Conservation (phyloP, 441 rosid species). For the Geranium incanum region DNA sequence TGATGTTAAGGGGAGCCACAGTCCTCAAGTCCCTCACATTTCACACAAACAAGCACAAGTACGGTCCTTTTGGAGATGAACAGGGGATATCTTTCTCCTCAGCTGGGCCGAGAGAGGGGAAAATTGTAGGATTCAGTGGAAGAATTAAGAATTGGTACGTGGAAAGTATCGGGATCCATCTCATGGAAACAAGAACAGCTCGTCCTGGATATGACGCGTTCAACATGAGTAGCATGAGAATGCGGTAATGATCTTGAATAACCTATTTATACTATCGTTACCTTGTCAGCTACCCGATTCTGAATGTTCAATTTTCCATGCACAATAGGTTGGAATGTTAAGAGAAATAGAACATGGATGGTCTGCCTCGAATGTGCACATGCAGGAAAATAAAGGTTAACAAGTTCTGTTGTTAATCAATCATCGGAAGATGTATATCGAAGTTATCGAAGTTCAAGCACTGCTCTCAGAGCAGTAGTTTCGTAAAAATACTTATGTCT, state of each 20-base stretch:
- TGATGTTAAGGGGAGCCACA: neutral
- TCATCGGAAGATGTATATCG: too few species aligned
- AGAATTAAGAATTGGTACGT: neutral
- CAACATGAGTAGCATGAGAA: neutral
- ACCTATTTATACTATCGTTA: neutral
- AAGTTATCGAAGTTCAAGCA: too few species aligned
- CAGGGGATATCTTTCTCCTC: conserved; percentile 3
- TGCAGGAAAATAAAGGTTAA: neutral
- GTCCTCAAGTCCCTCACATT: conserved; percentile 2
- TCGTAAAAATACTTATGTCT: neutral
- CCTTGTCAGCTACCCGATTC: neutral
- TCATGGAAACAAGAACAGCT: neutral
- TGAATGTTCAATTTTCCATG: neutral
- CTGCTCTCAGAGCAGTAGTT: neutral
- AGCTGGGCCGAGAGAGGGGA: neutral
- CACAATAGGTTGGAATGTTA: neutral
- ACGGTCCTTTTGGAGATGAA: conserved; percentile 3
- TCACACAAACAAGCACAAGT: conserved; percentile 1
- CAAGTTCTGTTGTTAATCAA: too few species aligned
- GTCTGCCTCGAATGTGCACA: neutral
- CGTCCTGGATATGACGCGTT: neutral
- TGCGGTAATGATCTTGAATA: neutral
- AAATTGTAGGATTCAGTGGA: conserved; percentile 2
- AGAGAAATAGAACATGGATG: neutral
- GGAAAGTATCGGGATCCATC: neutral